Base-by-base conservation (phyloP, 2,329 filamentous ascomycete genomes). In the Immersiporthe knoxdaviesiana region DNA sequence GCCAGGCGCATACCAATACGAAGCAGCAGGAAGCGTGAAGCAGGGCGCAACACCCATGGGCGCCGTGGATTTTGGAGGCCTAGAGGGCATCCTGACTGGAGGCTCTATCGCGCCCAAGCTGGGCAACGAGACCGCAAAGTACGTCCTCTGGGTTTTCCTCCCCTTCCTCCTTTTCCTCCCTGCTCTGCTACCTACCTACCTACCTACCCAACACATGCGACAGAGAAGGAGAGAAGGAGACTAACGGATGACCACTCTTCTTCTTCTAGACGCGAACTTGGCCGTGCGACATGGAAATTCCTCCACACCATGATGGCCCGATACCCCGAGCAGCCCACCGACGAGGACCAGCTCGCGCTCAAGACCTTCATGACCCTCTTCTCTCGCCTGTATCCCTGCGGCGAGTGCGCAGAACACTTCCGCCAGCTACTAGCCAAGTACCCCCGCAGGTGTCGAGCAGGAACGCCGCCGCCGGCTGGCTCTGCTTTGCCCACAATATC, bases 41-140 rank as follows among this genome's bases (percentile, higher is more conserved):
- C 68, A 74, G 67, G 70, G 72, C 56, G 71, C 66, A 67, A 63
- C 62, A 44, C 63, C 69, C 52, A 63, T 68, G 56, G 63, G 52
- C 41, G 64, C 68, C 14, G 54, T 69, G 8, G 76, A 74, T 24
- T 72, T 83, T 30, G 83, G 83, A 66, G 74, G 87, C 39, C 80
- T 86, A 1, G 78, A 81, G 35, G 79, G 79, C 58, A 79, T 91
- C 24, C 82, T 93, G 30, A 84, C 85, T 24, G 92, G 91, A 68
- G 88, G 88, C 67, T 90, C 89, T 3, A 95, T 94, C 75, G 92
- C 92, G 64, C 90, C 92, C 1, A 94, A 93, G 80, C 83, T 96
- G 66, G 92, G 92, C 76, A 96, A 96, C 80, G 92, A 91, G 70
- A 96, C 92, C 8, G 83, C 88, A 66, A 96, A 95, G 90, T 91